phyloP scores from a whole-genome alignment of 1,284 basidiomycete genomes.

The Rhizoctonia solani region DNA sequence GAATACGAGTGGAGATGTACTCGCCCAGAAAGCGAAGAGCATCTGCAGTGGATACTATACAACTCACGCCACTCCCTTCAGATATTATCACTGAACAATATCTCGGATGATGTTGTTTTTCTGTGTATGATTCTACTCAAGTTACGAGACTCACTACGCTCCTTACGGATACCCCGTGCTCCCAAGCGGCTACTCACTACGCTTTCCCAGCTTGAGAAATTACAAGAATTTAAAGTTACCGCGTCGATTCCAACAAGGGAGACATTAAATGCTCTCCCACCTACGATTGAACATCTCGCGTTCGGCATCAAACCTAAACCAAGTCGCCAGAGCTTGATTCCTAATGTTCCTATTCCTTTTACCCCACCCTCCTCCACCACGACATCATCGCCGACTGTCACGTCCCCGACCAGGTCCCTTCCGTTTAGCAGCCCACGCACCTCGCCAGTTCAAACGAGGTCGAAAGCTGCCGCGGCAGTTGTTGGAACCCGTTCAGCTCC shows the following conservation, averaged over 20 bases:
- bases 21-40: slow-evolving; percentile 3
- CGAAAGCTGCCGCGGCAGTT: slow-evolving; percentile 19
- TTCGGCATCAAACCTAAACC: slow-evolving; percentile 29
- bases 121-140: slow-evolving; percentile 13
- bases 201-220: not conserved
- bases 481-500: not conserved
- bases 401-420: slow-evolving; percentile 5
- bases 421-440: slow-evolving; percentile 5
- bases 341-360: not conserved
- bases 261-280: slow-evolving; percentile 13
- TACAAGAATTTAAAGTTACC: slow-evolving; percentile 26
- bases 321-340: slow-evolving; percentile 14
- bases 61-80: slow-evolving; percentile 19
- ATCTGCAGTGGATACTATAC: slow-evolving; percentile 24
- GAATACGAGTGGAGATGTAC: slow-evolving; percentile 18
- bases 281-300: slow-evolving; percentile 18
- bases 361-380: not conserved
- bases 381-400: slow-evolving; percentile 6
- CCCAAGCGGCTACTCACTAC: slow-evolving; percentile 1
- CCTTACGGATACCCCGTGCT: slow-evolving; percentile 18
- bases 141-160: slow-evolving; percentile 10
- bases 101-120: slow-evolving; percentile 16
- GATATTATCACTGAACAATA: slow-evolving; percentile 7
- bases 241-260: slow-evolving; percentile 5
- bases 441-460: slow-evolving; percentile 12